These are phyloP conservation scores for Entomortierella chlamydospora DNA, from an alignment of 192 early-diverging fungal genomes.

Conservation along the genomic window DNA sequence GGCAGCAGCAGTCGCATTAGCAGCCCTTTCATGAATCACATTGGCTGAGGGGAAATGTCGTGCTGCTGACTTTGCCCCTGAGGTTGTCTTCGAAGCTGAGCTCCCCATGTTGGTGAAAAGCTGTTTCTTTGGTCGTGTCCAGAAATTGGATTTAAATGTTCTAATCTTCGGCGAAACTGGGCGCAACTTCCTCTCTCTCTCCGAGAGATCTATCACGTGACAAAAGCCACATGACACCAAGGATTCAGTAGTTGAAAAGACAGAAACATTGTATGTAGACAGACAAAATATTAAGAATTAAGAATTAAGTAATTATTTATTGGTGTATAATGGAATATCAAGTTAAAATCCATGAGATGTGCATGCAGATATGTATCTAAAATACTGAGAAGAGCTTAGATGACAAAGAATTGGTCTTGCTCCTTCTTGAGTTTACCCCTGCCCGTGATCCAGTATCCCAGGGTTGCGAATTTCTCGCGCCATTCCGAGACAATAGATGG, in stretches of 20 bases:
- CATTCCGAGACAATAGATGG: slow-evolving; percentile 55
- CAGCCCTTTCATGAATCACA: slow-evolving; percentile 27
- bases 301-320: no score
- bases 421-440: slow-evolving; percentile 50
- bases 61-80: slow-evolving; percentile 36
- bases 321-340: no score
- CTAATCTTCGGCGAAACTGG: no score
- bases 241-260: no score
- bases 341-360: no score
- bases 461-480: slow-evolving; percentile 56
- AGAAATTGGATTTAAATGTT: no score
- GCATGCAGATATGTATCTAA: no score
- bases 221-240: no score
- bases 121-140: neutral
- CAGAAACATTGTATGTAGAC: no score
- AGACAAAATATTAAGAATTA: no score
- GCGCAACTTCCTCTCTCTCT: no score
- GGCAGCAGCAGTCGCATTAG: slow-evolving; percentile 14
- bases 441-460: slow-evolving; percentile 44
- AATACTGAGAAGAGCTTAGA: slow-evolving; percentile 15
- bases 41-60: slow-evolving; percentile 46
- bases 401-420: slow-evolving; percentile 65
- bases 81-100: slow-evolving; percentile 38
- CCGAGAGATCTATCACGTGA: neutral
- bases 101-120: slow-evolving; percentile 21